phyloP scores from a whole-genome alignment of 179 eudicot species.

The Silene noctiflora region DNA sequence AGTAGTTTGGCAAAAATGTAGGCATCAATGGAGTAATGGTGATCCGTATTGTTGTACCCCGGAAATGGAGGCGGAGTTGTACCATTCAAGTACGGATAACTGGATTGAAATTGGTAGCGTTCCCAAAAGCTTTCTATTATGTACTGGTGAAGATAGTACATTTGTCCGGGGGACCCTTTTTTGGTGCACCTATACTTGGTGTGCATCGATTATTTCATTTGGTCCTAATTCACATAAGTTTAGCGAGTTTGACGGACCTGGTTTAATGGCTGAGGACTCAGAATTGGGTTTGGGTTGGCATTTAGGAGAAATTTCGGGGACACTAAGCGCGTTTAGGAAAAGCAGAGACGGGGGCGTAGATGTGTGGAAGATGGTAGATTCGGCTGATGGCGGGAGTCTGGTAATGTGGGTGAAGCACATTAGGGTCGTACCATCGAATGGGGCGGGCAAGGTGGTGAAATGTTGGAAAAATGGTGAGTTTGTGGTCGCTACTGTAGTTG shows the following conservation, averaged over 20 bases:
- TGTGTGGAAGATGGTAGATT: constrained; percentile 13
- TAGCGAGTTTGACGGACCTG: constrained; percentile 18
- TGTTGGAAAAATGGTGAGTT: constrained; percentile 13
- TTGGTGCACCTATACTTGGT: constrained; percentile 18
- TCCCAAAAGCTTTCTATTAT: constrained; percentile 8
- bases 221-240: neutral
- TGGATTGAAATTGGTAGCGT: neutral
- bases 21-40: constrained; percentile 4
- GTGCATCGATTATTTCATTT: constrained; percentile 11
- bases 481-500: neutral
- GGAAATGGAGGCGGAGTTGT: neutral
- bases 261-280: neutral
- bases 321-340: neutral
- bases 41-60: constrained; percentile 21
- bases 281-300: neutral
- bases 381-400: neutral
- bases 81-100: neutral
- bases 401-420: neutral
- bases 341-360: neutral
- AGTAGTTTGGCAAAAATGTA: neutral
- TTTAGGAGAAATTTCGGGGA: constrained; percentile 13
- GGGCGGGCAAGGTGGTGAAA: neutral
- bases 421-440: neutral
- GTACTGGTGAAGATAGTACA: neutral
- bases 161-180: neutral